phyloP scores from a whole-genome alignment of 2,329 filamentous ascomycete species.

The Pseudogymnoascus sp. region DNA sequence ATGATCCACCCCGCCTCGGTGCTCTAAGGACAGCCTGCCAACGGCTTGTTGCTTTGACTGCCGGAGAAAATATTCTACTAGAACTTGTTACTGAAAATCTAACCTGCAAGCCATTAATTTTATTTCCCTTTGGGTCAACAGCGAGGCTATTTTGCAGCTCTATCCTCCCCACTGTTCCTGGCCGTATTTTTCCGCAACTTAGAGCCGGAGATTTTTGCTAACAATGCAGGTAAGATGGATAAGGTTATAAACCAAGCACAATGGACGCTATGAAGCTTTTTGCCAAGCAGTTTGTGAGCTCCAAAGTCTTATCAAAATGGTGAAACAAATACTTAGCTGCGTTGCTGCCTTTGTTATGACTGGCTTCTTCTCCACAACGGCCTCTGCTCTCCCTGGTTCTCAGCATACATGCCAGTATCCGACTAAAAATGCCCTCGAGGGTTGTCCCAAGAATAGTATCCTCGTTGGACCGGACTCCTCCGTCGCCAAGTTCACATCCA shows the following conservation, averaged over 20 bases:
- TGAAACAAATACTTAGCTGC: not conserved
- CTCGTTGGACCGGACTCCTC: conserved; percentile 33
- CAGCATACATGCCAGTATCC: conserved; percentile 11
- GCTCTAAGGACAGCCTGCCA: not conserved
- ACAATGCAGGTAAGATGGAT: not conserved
- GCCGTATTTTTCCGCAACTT: not conserved
- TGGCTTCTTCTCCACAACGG: not conserved
- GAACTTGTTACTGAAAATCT: not conserved
- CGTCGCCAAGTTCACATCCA: conserved; percentile 31
- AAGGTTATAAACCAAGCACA: not conserved
- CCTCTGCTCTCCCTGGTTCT: not conserved
- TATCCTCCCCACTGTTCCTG: not conserved
- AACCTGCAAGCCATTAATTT: not conserved
- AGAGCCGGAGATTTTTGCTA: not conserved
- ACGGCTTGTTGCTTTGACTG: not conserved
- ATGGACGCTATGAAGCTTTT: not conserved
- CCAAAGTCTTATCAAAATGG: not conserved
- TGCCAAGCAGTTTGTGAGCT: not conserved
- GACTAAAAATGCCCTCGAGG: conserved; percentile 25
- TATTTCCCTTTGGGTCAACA: not conserved
- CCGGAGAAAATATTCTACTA: not conserved
- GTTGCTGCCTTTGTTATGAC: not conserved
- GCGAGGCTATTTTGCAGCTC: not conserved
- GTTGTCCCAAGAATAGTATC: conserved; percentile 34
- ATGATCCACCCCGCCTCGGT: not conserved